These are phyloP conservation scores for Fusarium compactum DNA, from an alignment of 2,329 filamentous ascomycete species.

Conservation along the genomic window DNA sequence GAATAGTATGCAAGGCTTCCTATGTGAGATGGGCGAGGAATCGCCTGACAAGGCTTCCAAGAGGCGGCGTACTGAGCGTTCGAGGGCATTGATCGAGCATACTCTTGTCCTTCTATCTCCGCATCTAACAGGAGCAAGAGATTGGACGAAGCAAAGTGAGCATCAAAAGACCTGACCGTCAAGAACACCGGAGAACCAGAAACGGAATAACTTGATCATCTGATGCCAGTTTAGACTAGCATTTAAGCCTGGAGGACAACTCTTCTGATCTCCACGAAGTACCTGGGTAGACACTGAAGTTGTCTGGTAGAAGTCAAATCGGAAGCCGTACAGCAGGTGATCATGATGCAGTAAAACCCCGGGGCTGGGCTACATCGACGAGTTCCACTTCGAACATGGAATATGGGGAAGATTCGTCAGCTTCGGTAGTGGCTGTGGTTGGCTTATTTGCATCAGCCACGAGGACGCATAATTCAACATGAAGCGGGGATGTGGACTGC, in stretches of 20 bases:
- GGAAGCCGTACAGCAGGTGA: conserved; percentile 2
- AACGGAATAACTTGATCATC: neutral
- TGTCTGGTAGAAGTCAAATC: neutral
- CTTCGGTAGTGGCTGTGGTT: conserved; percentile 29
- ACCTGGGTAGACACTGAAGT: neutral
- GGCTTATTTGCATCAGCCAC: conserved; percentile 29
- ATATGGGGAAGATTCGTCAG: conserved; percentile 40
- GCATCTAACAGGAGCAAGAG: neutral
- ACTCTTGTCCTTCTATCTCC: neutral
- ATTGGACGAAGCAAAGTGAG: neutral
- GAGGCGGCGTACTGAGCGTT: neutral
- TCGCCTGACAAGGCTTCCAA: neutral
- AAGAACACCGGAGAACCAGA: neutral
- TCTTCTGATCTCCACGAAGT: neutral
- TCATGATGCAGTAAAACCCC: neutral
- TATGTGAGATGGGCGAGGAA: neutral
- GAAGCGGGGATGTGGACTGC: conserved; percentile 1
- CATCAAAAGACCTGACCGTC: neutral
- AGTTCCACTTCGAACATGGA: conserved; percentile 17
- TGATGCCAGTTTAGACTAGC: neutral
- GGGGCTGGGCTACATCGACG: neutral
- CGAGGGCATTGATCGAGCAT: neutral
- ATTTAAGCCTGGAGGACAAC: neutral
- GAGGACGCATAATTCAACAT: conserved; percentile 4
- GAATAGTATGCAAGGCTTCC: neutral